Evolutionary conservation across 2,329 filamentous ascomycete species (phyloP), one percentile per base, ranked within the genome.

Genomic region (Fusarium buharicum): DNA sequence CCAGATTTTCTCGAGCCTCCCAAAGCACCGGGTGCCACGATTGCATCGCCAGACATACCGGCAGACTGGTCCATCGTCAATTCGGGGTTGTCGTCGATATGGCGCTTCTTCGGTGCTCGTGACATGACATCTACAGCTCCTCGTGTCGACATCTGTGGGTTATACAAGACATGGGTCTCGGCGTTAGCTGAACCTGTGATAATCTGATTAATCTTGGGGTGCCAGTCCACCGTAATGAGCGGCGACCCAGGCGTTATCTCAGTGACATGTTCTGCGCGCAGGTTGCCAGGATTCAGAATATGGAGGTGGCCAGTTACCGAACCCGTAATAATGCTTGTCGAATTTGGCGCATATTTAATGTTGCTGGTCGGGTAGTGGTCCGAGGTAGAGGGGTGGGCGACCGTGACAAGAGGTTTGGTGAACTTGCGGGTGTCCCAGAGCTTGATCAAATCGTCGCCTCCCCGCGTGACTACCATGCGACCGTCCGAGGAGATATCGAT

Each of bases 351-450:
- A 79, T 98, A 99, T 62, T 86, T 86, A 72, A 99, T 97, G 72
- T 93, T 96, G 49, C 88, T 90, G 57, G 91, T 93, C 1, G 91
- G 86, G 73, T 91, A 96, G 70, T 93, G 88, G 55, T 89, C 87
- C 1, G 92, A 94, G 13, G 91, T 96, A 1, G 94, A 96, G 1
- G 85, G 77, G 75, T 97, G 93, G 6, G 88, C 80, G 14, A 92
- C 86, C 2, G 88, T 91, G 43, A 92, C 91, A 13, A 99, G 84
- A 4, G 95, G 92, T 54, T 90, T 83, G 74, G 95, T 98, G 82
- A 99, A 96, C 72, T 97, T 98, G 55, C 95, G 87, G 4, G 90
- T 96, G 74, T 99, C 95, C 95, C 95, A 99, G 2, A 97, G 83
- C 78, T 98, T 98, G 76, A 99, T 94, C 2, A 90, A 84, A 72